A percentile compares a stretch with the other conserved stretches of the same genome.
phyloP scores from a whole-genome alignment of 768 basidiomycete species.

The Mycena pura region DNA sequence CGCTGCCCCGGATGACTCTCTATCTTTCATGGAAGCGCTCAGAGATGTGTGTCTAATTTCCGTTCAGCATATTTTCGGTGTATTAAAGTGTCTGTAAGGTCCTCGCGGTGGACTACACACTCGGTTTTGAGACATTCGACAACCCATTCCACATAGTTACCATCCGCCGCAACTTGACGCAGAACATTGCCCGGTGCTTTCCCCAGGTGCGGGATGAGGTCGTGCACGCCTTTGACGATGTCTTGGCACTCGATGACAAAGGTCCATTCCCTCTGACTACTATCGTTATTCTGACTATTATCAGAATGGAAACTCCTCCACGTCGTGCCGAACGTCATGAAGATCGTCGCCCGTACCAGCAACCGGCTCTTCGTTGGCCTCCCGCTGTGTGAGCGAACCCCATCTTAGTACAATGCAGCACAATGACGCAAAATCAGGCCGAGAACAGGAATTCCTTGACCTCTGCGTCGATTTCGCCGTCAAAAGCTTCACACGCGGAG shows the following conservation, averaged over 20 bases:
- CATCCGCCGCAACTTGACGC: conserved; percentile 11
- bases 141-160: neutral
- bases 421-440: neutral
- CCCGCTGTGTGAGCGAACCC: conserved; percentile 19
- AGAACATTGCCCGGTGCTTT: conserved; percentile 10
- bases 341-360: conserved; percentile 11
- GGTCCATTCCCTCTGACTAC: neutral
- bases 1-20: neutral
- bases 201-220: conserved; percentile 19
- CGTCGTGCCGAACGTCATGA: conserved; percentile 5
- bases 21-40: neutral
- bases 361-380: conserved; percentile 21
- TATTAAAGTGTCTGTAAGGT: neutral
- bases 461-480: neutral
- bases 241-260: neutral
- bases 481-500: neutral
- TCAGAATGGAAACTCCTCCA: conserved; percentile 16
- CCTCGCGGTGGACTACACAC: neutral
- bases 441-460: neutral
- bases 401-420: no score
- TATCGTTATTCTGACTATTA: neutral
- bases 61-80: neutral
- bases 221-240: conserved; percentile 6
- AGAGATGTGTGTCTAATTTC: neutral
- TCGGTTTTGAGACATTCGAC: neutral